Evolutionary conservation across 2,329 filamentous ascomycete species (phyloP).

Genomic region (Delphinella strobiligena): DNA sequence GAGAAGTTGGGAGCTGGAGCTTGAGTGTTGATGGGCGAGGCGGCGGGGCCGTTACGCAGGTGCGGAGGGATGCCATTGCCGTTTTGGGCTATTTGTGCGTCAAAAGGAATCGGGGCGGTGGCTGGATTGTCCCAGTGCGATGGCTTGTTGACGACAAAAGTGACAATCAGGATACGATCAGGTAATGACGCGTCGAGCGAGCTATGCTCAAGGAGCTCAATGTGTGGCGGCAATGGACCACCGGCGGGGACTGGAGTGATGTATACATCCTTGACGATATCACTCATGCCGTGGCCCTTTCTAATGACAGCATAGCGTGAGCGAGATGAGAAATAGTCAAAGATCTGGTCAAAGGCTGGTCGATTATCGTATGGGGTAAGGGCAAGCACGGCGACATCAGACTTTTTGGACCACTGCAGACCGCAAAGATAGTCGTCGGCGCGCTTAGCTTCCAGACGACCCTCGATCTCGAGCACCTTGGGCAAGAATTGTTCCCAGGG

Average conservation of each 20-base stretch:
- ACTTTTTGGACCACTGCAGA: slow-evolving; percentile 67
- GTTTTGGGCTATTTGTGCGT: slow-evolving; percentile 8
- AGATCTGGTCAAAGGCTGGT: slow-evolving; percentile 60
- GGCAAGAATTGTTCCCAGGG: slow-evolving; percentile 71
- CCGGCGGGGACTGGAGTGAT: slow-evolving; percentile 74
- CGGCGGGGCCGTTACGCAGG: slow-evolving; percentile 16
- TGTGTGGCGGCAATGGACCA: slow-evolving; percentile 63
- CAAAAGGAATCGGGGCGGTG: slow-evolving; percentile 15
- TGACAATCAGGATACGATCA: slow-evolving; percentile 68
- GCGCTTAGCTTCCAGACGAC: slow-evolving; percentile 67
- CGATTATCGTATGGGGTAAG: slow-evolving; percentile 51
- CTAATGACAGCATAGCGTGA: slow-evolving; percentile 79
- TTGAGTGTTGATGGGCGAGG: slow-evolving; percentile 23
- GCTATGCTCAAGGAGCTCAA: slow-evolving; percentile 79
- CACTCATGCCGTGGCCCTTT: slow-evolving; percentile 44
- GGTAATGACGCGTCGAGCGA: slow-evolving; percentile 58
- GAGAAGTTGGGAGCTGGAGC: slow-evolving; percentile 27
- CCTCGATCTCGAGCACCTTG: slow-evolving; percentile 55
- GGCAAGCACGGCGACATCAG: slow-evolving; percentile 72
- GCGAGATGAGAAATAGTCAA: slow-evolving; percentile 74
- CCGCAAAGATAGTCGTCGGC: slow-evolving; percentile 88
- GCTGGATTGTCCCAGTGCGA: slow-evolving; percentile 19
- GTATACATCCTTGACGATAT: slow-evolving; percentile 78
- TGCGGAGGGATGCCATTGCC: slow-evolving; percentile 14
- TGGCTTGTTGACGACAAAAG: slow-evolving; percentile 57